Percentiles rank a stretch among this genome's conserved stretches.
These are phyloP conservation scores for Verbascum thapsus DNA, from an alignment of 257 asterid species.

Conservation along the genomic window DNA sequence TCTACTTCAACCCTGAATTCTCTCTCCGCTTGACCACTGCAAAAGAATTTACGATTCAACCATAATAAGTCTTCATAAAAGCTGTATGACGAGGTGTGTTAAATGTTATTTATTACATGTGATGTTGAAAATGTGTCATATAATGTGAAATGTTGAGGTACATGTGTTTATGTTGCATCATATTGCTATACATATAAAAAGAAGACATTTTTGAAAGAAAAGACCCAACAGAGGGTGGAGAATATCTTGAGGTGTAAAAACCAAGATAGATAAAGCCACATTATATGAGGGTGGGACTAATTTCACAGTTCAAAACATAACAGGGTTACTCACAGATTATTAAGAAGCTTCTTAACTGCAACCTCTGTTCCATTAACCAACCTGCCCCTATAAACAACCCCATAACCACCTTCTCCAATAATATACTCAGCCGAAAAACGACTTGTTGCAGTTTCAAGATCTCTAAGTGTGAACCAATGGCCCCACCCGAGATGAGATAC, in stretches of 20 bases:
- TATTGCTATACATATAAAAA: too few relatives aligned
- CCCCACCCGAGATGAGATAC: conserved; percentile 99
- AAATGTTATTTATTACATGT: too few relatives aligned
- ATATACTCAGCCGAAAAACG: conserved; percentile 73
- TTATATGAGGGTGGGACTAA: too few relatives aligned
- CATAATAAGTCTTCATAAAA: conserved; percentile 8
- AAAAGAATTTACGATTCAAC: conserved; percentile 28
- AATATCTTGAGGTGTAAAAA: too few relatives aligned
- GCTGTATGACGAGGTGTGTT: neutral
- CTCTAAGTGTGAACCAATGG: conserved; percentile 98
- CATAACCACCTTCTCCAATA: conserved; percentile 97
- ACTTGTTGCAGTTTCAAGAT: conserved; percentile 81
- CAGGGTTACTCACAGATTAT: conserved; percentile 75
- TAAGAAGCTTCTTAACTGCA: conserved; percentile 93
- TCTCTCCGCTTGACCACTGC: conserved; percentile 97
- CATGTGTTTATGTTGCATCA: too few relatives aligned
- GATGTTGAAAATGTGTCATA: too few relatives aligned
- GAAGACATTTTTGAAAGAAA: too few relatives aligned
- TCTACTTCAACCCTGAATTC: conserved; percentile 96
- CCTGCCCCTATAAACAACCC: conserved; percentile 78
- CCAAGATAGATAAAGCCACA: too few relatives aligned
- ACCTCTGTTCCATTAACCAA: conserved; percentile 88
- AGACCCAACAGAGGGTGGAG: too few relatives aligned
- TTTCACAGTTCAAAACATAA: too few relatives aligned
- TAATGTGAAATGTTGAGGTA: too few relatives aligned